Base-by-base conservation (phyloP, 805 yeast species). In the Kluyveromyces starmeri region DNA sequence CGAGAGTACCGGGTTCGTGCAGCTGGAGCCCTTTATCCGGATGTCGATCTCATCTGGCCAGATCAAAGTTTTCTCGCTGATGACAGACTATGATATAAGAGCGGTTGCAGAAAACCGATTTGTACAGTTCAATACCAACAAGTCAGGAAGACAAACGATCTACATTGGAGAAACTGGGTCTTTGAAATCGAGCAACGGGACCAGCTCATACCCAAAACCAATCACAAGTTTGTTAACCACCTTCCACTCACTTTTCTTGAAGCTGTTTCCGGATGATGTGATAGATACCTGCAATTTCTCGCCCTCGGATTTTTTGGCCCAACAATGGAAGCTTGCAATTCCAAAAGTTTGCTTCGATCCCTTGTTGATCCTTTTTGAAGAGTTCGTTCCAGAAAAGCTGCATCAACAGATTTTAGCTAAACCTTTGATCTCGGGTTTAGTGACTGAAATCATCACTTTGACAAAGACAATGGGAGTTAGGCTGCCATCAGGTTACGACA, bases 321-420 rank as follows among this genome's bases (percentile, higher is more conserved):
- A 78, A 47, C 92, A 85, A 57, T 86, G 95, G 95, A 77, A 79
- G 52, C 67, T 83, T 37, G 88, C 94, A 1, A 67, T 85, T 36
- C 84, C 94, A 7, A 70, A 74, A 37, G 73, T 85, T 27, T 78
- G 86, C 15, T 74, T 86, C 51, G 83, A 80, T 54, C 85, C 95
- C 4, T 62, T 86, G 28, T 64, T 84, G 21, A 68, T 86, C 16
- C 50, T 83, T 8, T 76, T 88, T 48, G 95, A 85, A 57, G 70
- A 73, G 38, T 74, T 80, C 4, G 67, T 62, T 43, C 85, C 94
- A 2, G 61, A 59, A 23, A 58, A 68, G 34, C 64, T 88, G 34
- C 62, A 68, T 21, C 61, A 67, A 24, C 84, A 83, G 54, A 80
- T 85, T 29, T 65, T 86, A 41, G 89, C 94, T 19, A 83, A 83